These are phyloP conservation scores for Colletotrichum musicola DNA, from an alignment of 2,329 filamentous ascomycete species.

Conservation along the genomic window DNA sequence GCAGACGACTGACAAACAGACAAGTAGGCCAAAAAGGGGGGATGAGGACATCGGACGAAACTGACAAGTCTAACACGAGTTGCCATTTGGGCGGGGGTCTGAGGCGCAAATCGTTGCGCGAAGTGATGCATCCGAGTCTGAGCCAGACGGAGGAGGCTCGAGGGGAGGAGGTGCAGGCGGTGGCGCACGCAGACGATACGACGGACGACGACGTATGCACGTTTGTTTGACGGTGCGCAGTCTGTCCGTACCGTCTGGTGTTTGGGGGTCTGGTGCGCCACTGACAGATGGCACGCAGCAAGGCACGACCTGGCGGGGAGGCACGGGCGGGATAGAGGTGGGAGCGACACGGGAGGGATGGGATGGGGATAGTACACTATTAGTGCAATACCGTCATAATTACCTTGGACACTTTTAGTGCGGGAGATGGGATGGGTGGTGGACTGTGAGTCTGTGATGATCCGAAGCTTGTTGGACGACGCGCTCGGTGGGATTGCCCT, in stretches of 20 bases:
- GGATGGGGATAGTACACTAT: background rate
- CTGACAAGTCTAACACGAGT: conserved; percentile 9
- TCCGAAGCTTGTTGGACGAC: background rate
- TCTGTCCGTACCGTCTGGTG: too few species aligned
- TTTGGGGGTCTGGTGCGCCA: background rate
- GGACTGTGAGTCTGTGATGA: conserved; percentile 7
- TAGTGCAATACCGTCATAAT: background rate
- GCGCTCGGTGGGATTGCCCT: conserved; percentile 15
- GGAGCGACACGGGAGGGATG: background rate
- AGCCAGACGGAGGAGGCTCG: background rate
- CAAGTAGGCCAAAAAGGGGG: conserved; percentile 7
- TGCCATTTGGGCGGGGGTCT: conserved; percentile 15
- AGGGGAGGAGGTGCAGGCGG: background rate
- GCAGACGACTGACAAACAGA: background rate
- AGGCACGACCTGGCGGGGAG: background rate
- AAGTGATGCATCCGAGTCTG: conserved; percentile 8
- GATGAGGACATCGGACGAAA: conserved; percentile 39
- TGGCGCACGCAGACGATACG: background rate
- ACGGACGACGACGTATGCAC: background rate
- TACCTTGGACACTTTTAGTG: too few species aligned
- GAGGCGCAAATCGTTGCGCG: conserved; percentile 26
- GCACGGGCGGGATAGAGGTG: conserved; percentile 15
- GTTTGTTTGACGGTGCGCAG: background rate
- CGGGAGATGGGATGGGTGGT: conserved; percentile 10
- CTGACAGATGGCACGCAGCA: conserved; percentile 15